A percentile compares a stretch with the other conserved stretches of the same genome.
Evolutionary conservation across 140 eudicot species (phyloP).

Genomic region (Flaveria floridana): DNA sequence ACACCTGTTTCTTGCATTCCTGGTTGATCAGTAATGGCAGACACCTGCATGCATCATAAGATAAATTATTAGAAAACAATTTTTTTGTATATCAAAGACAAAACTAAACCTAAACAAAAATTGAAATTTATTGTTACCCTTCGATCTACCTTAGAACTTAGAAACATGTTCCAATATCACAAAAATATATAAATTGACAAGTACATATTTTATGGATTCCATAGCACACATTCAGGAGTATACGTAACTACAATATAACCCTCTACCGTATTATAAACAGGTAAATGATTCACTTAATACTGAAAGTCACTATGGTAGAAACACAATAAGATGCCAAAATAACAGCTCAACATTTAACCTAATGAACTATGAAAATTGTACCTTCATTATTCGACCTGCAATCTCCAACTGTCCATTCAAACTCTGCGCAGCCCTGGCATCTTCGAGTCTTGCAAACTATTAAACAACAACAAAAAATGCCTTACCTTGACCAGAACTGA

Average conservation of each 20-base stretch:
- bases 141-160: not conserved
- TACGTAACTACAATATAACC: not conserved
- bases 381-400: conserved; percentile 94
- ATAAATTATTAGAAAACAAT: not conserved
- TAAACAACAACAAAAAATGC: conserved; percentile 18
- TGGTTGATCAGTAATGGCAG: conserved; percentile 89
- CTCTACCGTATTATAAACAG: not conserved
- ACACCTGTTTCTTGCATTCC: conserved; percentile 83
- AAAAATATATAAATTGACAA: not conserved
- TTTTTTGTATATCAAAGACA: not conserved
- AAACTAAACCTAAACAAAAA: conserved; percentile 1
- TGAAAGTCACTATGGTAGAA: not conserved
- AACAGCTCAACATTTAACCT: not conserved
- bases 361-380: conserved; percentile 14
- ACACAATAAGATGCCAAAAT: not conserved
- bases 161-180: conserved; percentile 17
- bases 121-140: conserved; percentile 9
- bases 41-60: conserved; percentile 52
- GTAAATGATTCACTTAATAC: not conserved
- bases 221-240: conserved; percentile 4
- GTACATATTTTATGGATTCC: conserved; percentile 3
- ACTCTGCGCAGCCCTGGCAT: conserved; percentile 82
- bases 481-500: conserved; percentile 13
- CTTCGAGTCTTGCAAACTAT: conserved; percentile 88
- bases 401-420: conserved; percentile 88